Evolutionary conservation across 768 basidiomycete genomes (phyloP).

Genomic region (Mycena leptocephala): DNA sequence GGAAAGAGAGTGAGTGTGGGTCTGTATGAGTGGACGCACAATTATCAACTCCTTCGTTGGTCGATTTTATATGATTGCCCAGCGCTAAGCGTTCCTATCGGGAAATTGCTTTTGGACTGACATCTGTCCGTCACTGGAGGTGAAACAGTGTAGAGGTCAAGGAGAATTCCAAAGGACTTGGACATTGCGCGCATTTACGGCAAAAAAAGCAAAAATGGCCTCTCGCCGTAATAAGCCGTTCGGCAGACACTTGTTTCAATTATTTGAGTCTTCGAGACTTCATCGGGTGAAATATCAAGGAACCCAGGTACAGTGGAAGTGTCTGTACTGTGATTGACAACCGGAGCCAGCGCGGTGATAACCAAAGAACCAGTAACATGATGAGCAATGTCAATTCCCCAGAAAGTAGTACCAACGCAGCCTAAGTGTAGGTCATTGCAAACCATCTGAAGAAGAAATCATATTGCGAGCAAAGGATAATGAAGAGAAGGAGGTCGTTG

Average conservation of each 20-base stretch:
- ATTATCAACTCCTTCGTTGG: constrained; percentile 1
- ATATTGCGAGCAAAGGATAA: no score
- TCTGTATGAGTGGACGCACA: constrained; percentile 21
- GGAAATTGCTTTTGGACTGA: constrained; percentile 1
- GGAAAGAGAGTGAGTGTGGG: constrained; percentile 8
- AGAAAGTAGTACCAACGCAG: no score
- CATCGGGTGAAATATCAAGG: constrained; percentile 24
- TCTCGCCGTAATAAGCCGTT: constrained; percentile 1
- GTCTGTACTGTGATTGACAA: constrained; percentile 25
- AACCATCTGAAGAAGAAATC: not conserved
- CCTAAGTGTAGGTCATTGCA: not conserved
- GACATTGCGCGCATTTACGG: not conserved
- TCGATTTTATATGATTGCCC: constrained; percentile 19
- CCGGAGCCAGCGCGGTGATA: constrained; percentile 18
- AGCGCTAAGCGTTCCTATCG: constrained; percentile 4
- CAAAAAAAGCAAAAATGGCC: not conserved
- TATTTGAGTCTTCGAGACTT: not conserved
- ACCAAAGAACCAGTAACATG: not conserved
- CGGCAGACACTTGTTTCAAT: not conserved
- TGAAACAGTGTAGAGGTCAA: not conserved
- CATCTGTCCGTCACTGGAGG: constrained; percentile 13
- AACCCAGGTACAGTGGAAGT: constrained; percentile 22
- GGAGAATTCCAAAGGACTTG: not conserved
- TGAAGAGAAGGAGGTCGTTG: no score
- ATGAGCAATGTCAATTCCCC: not conserved